A percentile compares a stretch with the other conserved stretches of the same genome.
Evolutionary conservation across 1,284 basidiomycete species (phyloP).

Genomic region (Rhizopogon hawkerae): DNA sequence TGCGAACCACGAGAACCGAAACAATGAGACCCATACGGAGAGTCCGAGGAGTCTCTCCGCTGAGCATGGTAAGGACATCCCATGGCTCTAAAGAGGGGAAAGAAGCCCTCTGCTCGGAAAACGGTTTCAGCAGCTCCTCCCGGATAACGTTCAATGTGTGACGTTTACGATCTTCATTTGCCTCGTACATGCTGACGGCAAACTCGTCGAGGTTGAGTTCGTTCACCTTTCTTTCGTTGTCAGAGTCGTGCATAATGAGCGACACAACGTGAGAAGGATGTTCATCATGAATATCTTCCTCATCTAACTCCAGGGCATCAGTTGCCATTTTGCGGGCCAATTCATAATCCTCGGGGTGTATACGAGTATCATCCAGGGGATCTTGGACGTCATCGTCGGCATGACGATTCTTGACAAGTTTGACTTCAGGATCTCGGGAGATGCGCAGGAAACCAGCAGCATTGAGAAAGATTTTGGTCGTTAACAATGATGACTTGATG

Average conservation of each 20-base stretch:
- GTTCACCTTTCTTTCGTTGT: conserved; percentile 76
- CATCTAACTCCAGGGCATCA: conserved; percentile 91
- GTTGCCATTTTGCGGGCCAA: conserved; percentile 98
- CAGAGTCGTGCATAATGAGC: conserved; percentile 77
- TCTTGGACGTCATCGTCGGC: conserved; percentile 73
- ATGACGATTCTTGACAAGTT: conserved; percentile 56
- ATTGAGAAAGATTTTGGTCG: conserved; percentile 85
- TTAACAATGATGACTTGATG: conserved; percentile 70
- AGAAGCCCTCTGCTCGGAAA: conserved; percentile 65
- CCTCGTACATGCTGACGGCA: conserved; percentile 82
- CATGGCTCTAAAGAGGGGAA: conserved; percentile 66
- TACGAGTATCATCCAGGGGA: conserved; percentile 90
- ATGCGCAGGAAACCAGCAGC: conserved; percentile 89
- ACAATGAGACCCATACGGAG: conserved; percentile 78
- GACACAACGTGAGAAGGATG: conserved; percentile 83
- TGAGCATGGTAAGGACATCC: conserved; percentile 93
- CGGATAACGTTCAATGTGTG: conserved; percentile 85
- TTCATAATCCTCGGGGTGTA: conserved; percentile 98
- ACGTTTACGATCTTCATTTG: conserved; percentile 79
- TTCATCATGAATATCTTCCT: conserved; percentile 87
- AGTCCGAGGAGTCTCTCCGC: conserved; percentile 82
- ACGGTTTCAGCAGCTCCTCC: conserved; percentile 82
- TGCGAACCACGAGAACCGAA: conserved; percentile 66
- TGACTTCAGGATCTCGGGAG: conserved; percentile 57
- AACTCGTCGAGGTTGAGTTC: conserved; percentile 97